Evolutionary conservation across 495 filamentous ascomycete genomes (phyloP), one percentile per base, ranked within the genome.

Genomic region (Penicillium ucsense): DNA sequence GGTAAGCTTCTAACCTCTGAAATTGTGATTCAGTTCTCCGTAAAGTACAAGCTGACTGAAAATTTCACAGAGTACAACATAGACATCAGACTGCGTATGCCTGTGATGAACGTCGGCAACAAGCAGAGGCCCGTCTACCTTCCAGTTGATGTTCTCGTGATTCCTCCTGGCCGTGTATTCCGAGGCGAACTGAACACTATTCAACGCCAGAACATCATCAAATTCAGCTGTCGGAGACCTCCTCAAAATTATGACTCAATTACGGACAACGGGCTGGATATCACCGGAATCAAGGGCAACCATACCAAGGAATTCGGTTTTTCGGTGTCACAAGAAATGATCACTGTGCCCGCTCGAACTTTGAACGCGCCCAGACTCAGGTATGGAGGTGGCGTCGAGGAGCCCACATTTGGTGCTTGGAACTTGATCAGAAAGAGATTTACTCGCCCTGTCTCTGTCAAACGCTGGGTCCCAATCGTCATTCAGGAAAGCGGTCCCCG

Each of bases 51-150:
- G 5, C 29, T 3, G 7, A 30, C 39, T 41, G 31, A 30, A 31
- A 41, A 30, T 10, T 41, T n/a, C 28, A 45, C 29, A 62, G 56
- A n/a, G 3, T 55, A 62, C 42, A 43, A 52, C 0, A 45, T 47
- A 2, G 9, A 6, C 0, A n/a, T 48, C 32, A 45, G 11, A 6
- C n/a, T 27, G 68, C 2, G 4, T 8, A 8, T 31, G 30, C 85
- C 86, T 0, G 67, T 89, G 8, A 61, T 94, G 50, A 88, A 91
- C 52, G 67, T 83, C 30, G 86, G 85, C 0, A 80, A 58, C 9
- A 46, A 29, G 0, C 51, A 63, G 0, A 71, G 66, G 28, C 80
- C 85, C 0, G 61, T 62, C 6, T 89, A 82, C 50, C 52, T 85
- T 43, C 79, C 85, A 1, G 64, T 77, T 0, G 84, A 91, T 48